Conservation (phyloP, 78 protist species). For the Thecamonas trahens region DNA sequence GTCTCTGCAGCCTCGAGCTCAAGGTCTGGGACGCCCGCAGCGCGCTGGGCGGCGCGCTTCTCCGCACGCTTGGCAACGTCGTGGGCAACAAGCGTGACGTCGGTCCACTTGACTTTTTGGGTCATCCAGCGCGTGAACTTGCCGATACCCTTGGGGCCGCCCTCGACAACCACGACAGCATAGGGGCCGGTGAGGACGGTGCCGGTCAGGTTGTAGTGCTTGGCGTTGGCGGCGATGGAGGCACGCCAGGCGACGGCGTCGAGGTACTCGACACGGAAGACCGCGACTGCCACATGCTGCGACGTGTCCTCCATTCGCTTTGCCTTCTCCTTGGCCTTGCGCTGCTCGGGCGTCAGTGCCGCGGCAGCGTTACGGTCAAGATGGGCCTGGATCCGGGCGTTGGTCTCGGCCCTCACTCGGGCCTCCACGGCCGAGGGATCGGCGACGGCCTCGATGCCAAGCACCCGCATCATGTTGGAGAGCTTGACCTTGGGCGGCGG, state of each 20-base stretch:
- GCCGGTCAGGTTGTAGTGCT: constrained; percentile 21
- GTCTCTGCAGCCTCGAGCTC: no score
- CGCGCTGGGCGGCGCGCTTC: no score
- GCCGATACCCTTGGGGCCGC: constrained; percentile 6
- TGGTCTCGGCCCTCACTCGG: constrained; percentile 20
- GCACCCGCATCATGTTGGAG: constrained; percentile 46
- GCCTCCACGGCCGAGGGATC: constrained; percentile 44
- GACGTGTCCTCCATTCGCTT: constrained; percentile 26
- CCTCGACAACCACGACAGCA: constrained; percentile 9
- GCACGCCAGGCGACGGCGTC: neutral
- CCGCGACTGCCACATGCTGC: neutral
- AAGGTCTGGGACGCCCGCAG: no score
- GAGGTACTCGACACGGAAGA: neutral
- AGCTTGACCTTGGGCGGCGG: constrained; percentile 57
- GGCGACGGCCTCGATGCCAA: constrained; percentile 27
- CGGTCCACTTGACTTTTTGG: constrained; percentile 7
- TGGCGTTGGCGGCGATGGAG: constrained; percentile 15
- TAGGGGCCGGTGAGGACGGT: neutral
- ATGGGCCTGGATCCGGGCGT: constrained; percentile 15
- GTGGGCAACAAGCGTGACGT: no score
- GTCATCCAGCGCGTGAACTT: constrained; percentile 8
- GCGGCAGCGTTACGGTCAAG: constrained; percentile 19
- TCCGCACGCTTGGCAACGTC: no score
- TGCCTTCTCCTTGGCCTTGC: constrained; percentile 21
- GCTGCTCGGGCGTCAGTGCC: constrained; percentile 31